A percentile compares a stretch with the other conserved stretches of the same genome.
Evolutionary conservation across 768 basidiomycete genomes (phyloP).

Genomic region (Pholiota molesta): DNA sequence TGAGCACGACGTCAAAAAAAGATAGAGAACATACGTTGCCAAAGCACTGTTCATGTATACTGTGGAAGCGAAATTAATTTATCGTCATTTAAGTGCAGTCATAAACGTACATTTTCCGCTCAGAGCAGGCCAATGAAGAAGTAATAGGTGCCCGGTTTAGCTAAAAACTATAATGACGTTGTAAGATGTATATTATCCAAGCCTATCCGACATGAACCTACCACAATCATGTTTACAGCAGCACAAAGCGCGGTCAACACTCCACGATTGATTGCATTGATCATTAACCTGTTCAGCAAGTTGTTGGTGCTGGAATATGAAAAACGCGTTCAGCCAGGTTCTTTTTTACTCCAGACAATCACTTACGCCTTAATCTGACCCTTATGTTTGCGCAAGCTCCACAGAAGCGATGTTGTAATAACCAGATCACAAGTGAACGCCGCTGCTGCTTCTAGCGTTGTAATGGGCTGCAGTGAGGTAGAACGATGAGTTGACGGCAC

Average conservation of each 20-base stretch:
- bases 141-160: slow-evolving; percentile 22
- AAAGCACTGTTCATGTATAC: slow-evolving; percentile 20
- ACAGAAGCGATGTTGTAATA: slow-evolving; percentile 18
- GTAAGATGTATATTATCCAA: background rate
- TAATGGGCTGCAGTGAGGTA: slow-evolving; percentile 8
- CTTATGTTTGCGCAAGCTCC: slow-evolving; percentile 15
- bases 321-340: background rate
- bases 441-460: slow-evolving; percentile 17
- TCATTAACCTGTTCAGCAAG: slow-evolving; percentile 22
- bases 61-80: background rate
- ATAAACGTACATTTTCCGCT: slow-evolving; percentile 23
- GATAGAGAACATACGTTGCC: slow-evolving; percentile 10
- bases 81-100: background rate
- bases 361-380: slow-evolving; percentile 14
- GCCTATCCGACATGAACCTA: background rate
- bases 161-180: slow-evolving; percentile 15
- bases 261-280: slow-evolving; percentile 25
- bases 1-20: background rate
- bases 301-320: slow-evolving; percentile 19
- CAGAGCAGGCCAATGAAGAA: slow-evolving; percentile 25
- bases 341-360: background rate
- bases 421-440: slow-evolving; percentile 20
- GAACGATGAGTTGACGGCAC: background rate
- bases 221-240: slow-evolving; percentile 22
- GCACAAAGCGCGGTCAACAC: slow-evolving; percentile 22